Conservation (phyloP, 2,329 filamentous ascomycete genomes). For the Botryotinia calthae region DNA sequence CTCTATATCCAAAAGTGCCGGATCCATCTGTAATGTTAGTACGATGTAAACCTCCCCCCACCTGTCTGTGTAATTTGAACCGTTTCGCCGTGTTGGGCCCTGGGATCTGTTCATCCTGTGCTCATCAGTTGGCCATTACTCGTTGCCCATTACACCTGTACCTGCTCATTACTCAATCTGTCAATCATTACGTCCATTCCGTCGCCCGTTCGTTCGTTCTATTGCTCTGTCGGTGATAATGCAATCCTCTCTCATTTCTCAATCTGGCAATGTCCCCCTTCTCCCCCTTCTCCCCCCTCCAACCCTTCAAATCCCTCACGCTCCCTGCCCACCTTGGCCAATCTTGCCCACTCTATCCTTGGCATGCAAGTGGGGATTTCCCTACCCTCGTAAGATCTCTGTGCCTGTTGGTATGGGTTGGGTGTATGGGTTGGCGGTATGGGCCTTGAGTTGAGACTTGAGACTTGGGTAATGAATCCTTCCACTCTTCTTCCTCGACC, state of each 20-base stretch:
- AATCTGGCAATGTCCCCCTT: background rate
- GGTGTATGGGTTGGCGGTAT: too few species aligned
- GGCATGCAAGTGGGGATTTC: constrained; percentile 11
- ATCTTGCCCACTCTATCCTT: constrained; percentile 5
- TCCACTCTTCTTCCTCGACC: background rate
- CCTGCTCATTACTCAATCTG: background rate
- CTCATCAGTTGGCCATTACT: background rate
- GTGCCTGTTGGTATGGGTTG: background rate
- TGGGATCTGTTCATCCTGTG: background rate
- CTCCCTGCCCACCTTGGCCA: background rate
- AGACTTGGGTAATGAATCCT: constrained; percentile 8
- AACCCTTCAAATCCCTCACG: background rate
- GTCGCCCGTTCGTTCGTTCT: background rate
- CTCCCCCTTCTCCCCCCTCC: background rate
- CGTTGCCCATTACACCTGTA: too few species aligned
- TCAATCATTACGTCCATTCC: background rate
- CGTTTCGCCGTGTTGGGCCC: background rate
- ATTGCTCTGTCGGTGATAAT: too few species aligned
- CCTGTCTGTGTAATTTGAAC: background rate
- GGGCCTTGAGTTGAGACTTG: background rate
- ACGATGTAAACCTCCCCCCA: too few species aligned
- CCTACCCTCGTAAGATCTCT: background rate
- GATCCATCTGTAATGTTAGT: background rate
- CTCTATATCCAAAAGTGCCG: background rate
- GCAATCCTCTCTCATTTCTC: background rate